Evolutionary conservation across 345 rosid species (phyloP), one percentile per base, ranked within the genome.

Genomic region (Alliaria petiolata): DNA sequence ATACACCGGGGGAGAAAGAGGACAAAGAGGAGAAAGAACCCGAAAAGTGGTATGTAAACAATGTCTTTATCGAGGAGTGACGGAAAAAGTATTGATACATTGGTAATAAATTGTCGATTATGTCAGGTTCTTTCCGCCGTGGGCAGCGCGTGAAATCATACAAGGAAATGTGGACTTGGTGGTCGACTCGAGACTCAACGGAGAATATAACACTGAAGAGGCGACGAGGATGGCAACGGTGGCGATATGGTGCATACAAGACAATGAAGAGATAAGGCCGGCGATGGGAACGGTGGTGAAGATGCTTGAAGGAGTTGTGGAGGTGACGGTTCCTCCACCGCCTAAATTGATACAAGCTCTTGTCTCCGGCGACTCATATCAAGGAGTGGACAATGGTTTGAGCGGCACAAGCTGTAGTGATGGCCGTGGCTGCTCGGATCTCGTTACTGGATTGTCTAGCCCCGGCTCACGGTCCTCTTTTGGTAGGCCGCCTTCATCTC

Each of bases 91-190:
- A n/a, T n/a, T n/a, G n/a, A n/a, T n/a, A n/a, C n/a, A n/a, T n/a
- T n/a, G n/a, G n/a, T n/a, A n/a, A n/a, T n/a, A n/a, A n/a, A n/a
- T n/a, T n/a, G n/a, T n/a, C n/a, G n/a, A n/a, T 22, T 22, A 52
- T 62, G 76, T 34, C 40, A 76, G 96, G 96, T 92, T 92, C 79
- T 87, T 89, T 81, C 96, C 98, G 34, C 98, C 96, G 54, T 92
- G 95, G 84, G 96, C 93, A 3, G 98, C 89, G 4, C 86, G 81
- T 13, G 85, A 82, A 60, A 85, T 92, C 30, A 83, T 87, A 20
- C 85, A 82, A 53, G 86, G 97, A 64, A 75, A 81, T 39, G 79
- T 85, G 28, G 84, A 71, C 0, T 80, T 75, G 45, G 80, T 88
- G 10, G 72, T 82, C 2, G 92, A 88, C 71, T 50, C 79, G 26